Percentiles rank a stretch among this genome's conserved stretches.
Evolutionary conservation across 768 basidiomycete genomes (phyloP).

Genomic region (Suillus variegatus): DNA sequence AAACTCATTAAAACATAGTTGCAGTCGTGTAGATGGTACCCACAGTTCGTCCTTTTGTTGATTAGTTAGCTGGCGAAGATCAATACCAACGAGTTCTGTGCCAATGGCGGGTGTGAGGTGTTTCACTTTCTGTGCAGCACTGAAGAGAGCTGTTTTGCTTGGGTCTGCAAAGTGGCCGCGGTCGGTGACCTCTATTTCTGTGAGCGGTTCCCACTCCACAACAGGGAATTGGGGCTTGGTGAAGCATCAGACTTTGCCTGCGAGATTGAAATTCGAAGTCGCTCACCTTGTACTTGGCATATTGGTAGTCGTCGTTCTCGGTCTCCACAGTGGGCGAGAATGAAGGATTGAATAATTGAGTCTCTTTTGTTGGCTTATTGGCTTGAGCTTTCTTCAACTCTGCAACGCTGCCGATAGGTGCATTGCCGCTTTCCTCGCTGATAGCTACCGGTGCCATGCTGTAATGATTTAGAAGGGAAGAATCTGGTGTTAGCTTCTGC

Average conservation of each 20-base stretch:
- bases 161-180: constrained; percentile 70
- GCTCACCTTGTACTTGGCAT: constrained; percentile 59
- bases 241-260: constrained; percentile 5
- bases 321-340: constrained; percentile 62
- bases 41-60: constrained; percentile 81
- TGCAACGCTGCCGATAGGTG: constrained; percentile 19
- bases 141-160: constrained; percentile 62
- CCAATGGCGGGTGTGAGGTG: constrained; percentile 74
- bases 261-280: not conserved
- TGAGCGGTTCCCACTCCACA: constrained; percentile 64
- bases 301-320: constrained; percentile 54
- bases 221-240: constrained; percentile 64
- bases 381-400: constrained; percentile 26
- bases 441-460: constrained; percentile 55
- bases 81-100: constrained; percentile 72
- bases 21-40: constrained; percentile 20
- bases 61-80: constrained; percentile 66
- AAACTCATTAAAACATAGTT: constrained; percentile 11
- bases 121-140: constrained; percentile 65
- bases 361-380: constrained; percentile 9
- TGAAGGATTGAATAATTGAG: constrained; percentile 57
- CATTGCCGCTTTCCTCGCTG: constrained; percentile 30
- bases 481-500: not conserved
- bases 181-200: constrained; percentile 59
- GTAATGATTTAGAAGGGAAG: not conserved